Evolutionary conservation across 106 monocot genomes (phyloP), one percentile per base, ranked within the genome.

Genomic region (Dendrobium chrysotoxum): DNA sequence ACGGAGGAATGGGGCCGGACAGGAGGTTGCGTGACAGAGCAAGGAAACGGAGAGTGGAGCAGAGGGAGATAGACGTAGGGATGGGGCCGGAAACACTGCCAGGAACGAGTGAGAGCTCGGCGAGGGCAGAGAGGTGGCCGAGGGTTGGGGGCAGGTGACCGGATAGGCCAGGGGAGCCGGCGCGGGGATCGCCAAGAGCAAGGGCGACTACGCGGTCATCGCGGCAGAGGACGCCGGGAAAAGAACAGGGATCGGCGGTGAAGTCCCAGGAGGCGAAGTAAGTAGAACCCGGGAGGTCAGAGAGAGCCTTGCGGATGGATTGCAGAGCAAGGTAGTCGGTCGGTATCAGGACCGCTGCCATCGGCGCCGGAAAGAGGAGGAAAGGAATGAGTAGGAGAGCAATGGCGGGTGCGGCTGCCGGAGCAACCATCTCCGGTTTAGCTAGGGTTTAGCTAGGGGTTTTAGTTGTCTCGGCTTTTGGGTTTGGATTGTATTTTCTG

Each of bases 201-300:
- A 90, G 85, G 25, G 86, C 82, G 50, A 90, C 87, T 25, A 89
- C 84, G 41, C 85, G 89, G 77, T 88, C 83, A 28, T 84, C 87
- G 16, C 89, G 82, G 50, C 91, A 86, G 77, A 87, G 85, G 18
- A 84, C 79, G 0, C 85, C 85, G 31, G 88, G 85, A 77, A 87
- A 87, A 53, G 42, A 9, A 76, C 95, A 95, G 71, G 95, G 95
- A 82, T 95, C 95, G 80, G 76, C 77, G 54, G 95, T 90, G 86
- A 92, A 92, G 80, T 95, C 95, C 92, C 95, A 95, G 74, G 79
- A 31, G 65, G 87, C 38, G 84, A 95, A 90, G 95, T 89, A 95
- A 39, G n/a, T 20, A 31, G 92, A 92, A 64, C 95, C 95, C 7
- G 92, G 95, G 44, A 91, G 70, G 81, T 95, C 95, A 25, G 28